These are phyloP conservation scores for Cyathus striatus DNA, from an alignment of 768 basidiomycete genomes.

Conservation along the genomic window DNA sequence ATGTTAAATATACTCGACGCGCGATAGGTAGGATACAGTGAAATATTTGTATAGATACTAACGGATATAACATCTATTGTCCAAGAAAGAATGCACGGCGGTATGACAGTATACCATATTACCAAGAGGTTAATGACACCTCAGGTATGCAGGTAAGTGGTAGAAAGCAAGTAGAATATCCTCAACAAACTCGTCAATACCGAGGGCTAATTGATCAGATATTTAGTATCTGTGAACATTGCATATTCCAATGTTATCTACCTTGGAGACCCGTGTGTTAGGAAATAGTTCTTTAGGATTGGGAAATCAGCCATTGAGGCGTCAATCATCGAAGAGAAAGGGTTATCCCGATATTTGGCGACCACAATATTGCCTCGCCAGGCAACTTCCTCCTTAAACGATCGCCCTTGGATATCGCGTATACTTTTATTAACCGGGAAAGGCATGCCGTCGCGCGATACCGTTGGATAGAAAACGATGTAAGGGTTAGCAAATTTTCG, in stretches of 20 bases:
- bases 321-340: conserved; percentile 58
- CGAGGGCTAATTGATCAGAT: too few relatives aligned
- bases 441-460: conserved; percentile 76
- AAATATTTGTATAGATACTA: too few relatives aligned
- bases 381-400: conserved; percentile 56
- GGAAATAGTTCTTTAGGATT: conserved; percentile 73
- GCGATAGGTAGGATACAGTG: too few relatives aligned
- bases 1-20: too few relatives aligned
- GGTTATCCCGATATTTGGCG: conserved; percentile 60
- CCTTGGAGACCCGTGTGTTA: conserved; percentile 56
- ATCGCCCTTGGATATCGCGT: conserved; percentile 64
- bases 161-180: too few relatives aligned
- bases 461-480: conserved; percentile 72
- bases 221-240: too few relatives aligned
- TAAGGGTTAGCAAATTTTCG: conserved; percentile 75
- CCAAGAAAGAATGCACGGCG: too few relatives aligned
- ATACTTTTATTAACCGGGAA: conserved; percentile 78
- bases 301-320: conserved; percentile 84
- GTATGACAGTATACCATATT: too few relatives aligned
- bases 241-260: too few relatives aligned
- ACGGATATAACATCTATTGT: too few relatives aligned
- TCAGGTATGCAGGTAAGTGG: too few relatives aligned
- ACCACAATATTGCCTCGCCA: conserved; percentile 82
- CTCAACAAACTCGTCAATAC: conserved; percentile 7
- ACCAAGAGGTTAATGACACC: too few relatives aligned